Percentiles rank a stretch among this genome's conserved stretches.
phyloP scores from a whole-genome alignment of 805 yeast species.

The Pichia membranifaciens region DNA sequence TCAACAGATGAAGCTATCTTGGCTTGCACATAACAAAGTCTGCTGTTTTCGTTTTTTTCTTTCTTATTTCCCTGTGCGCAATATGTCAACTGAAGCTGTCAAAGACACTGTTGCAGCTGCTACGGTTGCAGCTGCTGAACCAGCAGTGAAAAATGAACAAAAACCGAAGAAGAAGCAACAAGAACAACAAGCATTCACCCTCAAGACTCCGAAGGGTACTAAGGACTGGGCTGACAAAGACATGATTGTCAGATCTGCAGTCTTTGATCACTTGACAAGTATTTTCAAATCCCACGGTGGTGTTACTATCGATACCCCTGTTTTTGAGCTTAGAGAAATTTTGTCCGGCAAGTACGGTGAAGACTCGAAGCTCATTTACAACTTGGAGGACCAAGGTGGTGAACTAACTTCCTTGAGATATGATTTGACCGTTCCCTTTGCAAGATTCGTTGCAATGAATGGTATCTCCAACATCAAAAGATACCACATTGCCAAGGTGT shows the following conservation, averaged over 20 bases:
- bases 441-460: conserved; percentile 95
- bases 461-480: conserved; percentile 85
- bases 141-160: background rate
- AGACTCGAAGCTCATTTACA: conserved; percentile 93
- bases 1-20: background rate
- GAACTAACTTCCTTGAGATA: conserved; percentile 92
- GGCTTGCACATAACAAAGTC: background rate
- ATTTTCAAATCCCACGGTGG: conserved; percentile 96
- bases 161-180: background rate
- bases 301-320: conserved; percentile 97
- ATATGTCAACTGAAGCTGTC: background rate
- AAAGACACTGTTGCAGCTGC: background rate
- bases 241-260: conserved; percentile 88
- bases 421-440: conserved; percentile 97
- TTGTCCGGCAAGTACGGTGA: conserved; percentile 97
- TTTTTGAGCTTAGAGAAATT: conserved; percentile 91
- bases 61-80: background rate
- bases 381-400: conserved; percentile 98
- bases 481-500: conserved; percentile 96
- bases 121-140: background rate
- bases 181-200: conserved; percentile 40
- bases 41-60: too few relatives aligned
- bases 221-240: conserved; percentile 99
- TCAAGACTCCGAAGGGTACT: conserved; percentile 96
- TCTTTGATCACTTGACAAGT: conserved; percentile 64